These are phyloP conservation scores for Pseudogymnoascus verrucosus DNA, from an alignment of 2,329 filamentous ascomycete genomes.

Conservation along the genomic window DNA sequence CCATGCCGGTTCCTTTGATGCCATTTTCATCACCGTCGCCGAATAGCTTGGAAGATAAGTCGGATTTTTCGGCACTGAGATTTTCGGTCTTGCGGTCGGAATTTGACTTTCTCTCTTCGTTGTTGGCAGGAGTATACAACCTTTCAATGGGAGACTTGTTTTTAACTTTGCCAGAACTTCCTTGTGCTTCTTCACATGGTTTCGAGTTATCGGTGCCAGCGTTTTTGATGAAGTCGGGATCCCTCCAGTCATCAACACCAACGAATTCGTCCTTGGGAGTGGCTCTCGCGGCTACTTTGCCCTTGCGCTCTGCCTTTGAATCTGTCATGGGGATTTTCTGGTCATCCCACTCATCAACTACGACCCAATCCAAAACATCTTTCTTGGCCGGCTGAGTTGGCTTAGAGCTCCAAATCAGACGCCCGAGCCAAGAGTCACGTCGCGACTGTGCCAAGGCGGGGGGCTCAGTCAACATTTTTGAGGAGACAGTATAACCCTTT, in stretches of 20 bases:
- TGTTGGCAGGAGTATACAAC: conserved; percentile 17
- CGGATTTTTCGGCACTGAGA: conserved; percentile 22
- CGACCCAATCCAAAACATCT: conserved; percentile 55
- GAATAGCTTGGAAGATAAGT: conserved; percentile 44
- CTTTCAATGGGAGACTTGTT: conserved; percentile 2
- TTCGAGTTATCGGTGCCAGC: conserved; percentile 21
- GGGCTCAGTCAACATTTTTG: neutral
- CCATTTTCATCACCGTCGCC: conserved; percentile 35
- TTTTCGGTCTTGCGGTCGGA: conserved; percentile 37
- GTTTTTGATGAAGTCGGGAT: conserved; percentile 59
- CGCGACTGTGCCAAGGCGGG: neutral
- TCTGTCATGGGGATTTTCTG: conserved; percentile 11
- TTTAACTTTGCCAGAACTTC: conserved; percentile 20
- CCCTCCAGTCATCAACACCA: conserved; percentile 80
- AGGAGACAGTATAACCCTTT: conserved; percentile 3
- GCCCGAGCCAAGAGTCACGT: conserved; percentile 1
- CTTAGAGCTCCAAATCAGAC: neutral
- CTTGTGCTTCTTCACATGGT: conserved; percentile 18
- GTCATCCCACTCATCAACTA: conserved; percentile 58
- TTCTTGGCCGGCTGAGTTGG: neutral
- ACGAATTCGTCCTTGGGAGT: conserved; percentile 56
- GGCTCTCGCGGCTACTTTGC: conserved; percentile 15
- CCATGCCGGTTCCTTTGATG: conserved; percentile 10
- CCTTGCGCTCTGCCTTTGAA: conserved; percentile 14
- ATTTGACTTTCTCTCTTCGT: conserved; percentile 26